Evolutionary conservation across 441 rosid genomes (phyloP).

Genomic region (Arabidopsis hybrid): DNA sequence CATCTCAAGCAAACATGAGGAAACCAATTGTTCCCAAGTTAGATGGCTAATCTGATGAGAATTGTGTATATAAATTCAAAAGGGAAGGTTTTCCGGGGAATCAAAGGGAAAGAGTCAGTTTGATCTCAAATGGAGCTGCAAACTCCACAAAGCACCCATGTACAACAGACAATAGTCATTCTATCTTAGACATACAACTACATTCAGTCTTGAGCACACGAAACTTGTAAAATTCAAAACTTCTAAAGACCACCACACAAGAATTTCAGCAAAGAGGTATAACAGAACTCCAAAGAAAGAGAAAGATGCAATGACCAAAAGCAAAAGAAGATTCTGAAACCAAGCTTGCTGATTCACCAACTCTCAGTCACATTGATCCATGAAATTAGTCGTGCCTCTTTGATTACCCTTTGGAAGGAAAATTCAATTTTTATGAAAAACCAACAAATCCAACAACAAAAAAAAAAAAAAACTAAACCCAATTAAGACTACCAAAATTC

Average conservation of each 20-base stretch:
- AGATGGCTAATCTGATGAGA: slow-evolving; percentile 2
- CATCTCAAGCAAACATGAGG: slow-evolving; percentile 1
- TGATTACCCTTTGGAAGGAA: slow-evolving; percentile 4
- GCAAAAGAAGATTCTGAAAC: not conserved
- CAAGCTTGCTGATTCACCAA: not conserved
- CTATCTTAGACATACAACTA: not conserved
- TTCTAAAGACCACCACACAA: not conserved
- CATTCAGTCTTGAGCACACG: not conserved
- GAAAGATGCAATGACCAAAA: not conserved
- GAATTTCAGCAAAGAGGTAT: slow-evolving; percentile 5
- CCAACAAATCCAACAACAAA: not conserved
- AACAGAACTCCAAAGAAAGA: not conserved
- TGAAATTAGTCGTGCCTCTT: not conserved
- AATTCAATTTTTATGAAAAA: not conserved
- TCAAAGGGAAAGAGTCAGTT: not conserved
- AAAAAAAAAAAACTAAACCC: not conserved
- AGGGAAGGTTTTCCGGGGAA: not conserved
- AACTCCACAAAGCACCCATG: not conserved
- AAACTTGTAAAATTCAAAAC: not conserved
- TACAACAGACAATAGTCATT: not conserved
- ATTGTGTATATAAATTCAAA: not conserved
- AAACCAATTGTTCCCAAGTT: not conserved
- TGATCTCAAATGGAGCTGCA: slow-evolving; percentile 8
- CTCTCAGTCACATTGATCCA: not conserved
- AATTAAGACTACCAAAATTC: not conserved